Conservation (phyloP, 2,329 filamentous ascomycete genomes). For the Coniosporium tulheliwenetii region DNA sequence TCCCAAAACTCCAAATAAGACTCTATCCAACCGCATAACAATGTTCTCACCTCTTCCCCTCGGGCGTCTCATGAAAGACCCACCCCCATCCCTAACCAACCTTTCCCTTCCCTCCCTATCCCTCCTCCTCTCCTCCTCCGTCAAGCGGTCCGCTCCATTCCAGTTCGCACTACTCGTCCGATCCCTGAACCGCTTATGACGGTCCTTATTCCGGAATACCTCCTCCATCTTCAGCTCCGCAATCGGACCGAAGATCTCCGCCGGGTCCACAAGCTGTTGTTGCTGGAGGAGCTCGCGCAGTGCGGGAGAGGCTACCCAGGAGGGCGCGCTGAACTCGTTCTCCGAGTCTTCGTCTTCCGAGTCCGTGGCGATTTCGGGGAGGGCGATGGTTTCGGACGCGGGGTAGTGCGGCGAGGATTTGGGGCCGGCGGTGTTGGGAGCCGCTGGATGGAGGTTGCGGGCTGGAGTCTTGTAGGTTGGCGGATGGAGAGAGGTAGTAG, state of each 20-base stretch:
- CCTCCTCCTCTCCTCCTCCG: constrained; percentile 70
- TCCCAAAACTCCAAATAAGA: no score
- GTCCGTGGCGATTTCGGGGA: constrained; percentile 92
- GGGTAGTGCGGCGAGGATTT: constrained; percentile 75
- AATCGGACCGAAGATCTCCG: constrained; percentile 77
- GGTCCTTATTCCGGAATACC: constrained; percentile 78
- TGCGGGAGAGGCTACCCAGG: constrained; percentile 81
- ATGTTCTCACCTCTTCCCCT: no score
- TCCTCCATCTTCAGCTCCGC: constrained; percentile 88
- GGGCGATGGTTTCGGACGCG: constrained; percentile 76
- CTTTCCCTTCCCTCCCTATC: constrained; percentile 68
- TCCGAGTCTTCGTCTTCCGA: constrained; percentile 36
- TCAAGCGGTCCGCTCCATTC: constrained; percentile 68
- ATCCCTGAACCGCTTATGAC: constrained; percentile 74
- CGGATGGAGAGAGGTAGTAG: constrained; percentile 8
- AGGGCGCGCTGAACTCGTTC: constrained; percentile 46
- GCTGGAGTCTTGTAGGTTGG: constrained; percentile 55
- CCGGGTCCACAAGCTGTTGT: constrained; percentile 76
- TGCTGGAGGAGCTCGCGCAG: constrained; percentile 58
- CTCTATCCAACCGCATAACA: no score
- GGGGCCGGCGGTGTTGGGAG: constrained; percentile 30
- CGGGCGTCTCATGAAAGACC: constrained; percentile 36
- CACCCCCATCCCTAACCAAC: constrained; percentile 69
- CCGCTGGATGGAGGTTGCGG: constrained; percentile 28
- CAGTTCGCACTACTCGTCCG: constrained; percentile 92